Evolutionary conservation across 2,329 filamentous ascomycete species (phyloP).

Genomic region (Gnomoniopsis sp.): DNA sequence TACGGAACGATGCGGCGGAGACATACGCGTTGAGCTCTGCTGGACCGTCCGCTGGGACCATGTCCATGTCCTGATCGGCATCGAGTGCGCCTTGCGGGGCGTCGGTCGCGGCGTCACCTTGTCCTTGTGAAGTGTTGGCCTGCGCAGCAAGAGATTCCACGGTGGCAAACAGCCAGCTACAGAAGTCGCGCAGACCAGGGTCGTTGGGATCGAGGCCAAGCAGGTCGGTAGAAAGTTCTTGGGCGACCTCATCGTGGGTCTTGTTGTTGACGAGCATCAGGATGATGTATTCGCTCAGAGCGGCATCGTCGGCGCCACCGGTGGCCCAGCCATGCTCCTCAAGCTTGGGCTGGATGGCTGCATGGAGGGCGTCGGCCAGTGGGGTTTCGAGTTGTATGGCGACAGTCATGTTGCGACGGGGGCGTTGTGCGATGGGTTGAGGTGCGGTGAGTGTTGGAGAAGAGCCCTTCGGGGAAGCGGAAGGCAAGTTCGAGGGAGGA

Average conservation of each 20-base stretch:
- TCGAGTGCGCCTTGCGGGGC: constrained; percentile 31
- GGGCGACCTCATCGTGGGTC: constrained; percentile 82
- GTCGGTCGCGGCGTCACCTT: constrained; percentile 26
- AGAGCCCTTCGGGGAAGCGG: neutral
- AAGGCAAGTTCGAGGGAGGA: neutral
- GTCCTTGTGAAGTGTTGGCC: constrained; percentile 47
- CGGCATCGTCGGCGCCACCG: constrained; percentile 71
- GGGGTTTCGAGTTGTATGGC: constrained; percentile 76
- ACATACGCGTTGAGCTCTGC: constrained; percentile 59
- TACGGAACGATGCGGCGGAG: constrained; percentile 3
- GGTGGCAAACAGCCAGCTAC: constrained; percentile 90
- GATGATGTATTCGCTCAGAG: constrained; percentile 92
- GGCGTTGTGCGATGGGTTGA: neutral
- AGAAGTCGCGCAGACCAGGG: constrained; percentile 76
- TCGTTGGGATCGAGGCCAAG: constrained; percentile 81
- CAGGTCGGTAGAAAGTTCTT: constrained; percentile 84
- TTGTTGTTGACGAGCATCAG: constrained; percentile 97
- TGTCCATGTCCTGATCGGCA: constrained; percentile 65
- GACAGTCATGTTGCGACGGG: constrained; percentile 63
- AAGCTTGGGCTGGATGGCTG: constrained; percentile 83
- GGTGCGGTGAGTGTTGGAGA: neutral
- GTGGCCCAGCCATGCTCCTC: constrained; percentile 90
- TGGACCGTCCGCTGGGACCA: constrained; percentile 52
- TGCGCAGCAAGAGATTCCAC: constrained; percentile 66
- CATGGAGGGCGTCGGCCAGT: constrained; percentile 78